Evolutionary conservation across 306 rosid genomes (phyloP).

Genomic region (Prunus padus): DNA sequence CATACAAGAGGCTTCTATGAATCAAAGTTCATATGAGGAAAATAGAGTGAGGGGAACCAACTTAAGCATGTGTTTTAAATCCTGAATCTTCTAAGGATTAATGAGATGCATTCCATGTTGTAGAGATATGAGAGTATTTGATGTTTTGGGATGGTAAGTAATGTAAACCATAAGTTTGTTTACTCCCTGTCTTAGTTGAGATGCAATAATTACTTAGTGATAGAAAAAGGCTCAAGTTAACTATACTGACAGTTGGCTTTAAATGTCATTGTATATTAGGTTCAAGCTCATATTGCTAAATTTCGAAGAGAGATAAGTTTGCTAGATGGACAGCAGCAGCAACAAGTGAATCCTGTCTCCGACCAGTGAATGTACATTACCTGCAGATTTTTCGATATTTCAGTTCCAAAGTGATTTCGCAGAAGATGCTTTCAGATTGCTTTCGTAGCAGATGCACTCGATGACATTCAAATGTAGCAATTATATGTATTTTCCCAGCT

Average conservation of each 20-base stretch:
- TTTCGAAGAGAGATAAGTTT: conserved; percentile 54
- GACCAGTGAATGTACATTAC: conserved; percentile 43
- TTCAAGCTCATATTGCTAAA: conserved; percentile 72
- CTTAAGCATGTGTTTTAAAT: neutral
- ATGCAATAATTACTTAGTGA: neutral
- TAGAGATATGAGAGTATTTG: neutral
- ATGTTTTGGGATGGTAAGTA: neutral
- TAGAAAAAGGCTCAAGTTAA: conserved; percentile 10
- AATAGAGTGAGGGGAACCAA: neutral
- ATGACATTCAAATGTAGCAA: neutral
- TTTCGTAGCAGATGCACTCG: conserved; percentile 11
- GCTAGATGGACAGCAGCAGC: conserved; percentile 52
- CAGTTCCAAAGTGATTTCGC: conserved; percentile 12
- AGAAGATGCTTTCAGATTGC: conserved; percentile 12
- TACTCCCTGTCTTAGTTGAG: neutral
- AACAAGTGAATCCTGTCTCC: conserved; percentile 44
- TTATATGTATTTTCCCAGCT: neutral
- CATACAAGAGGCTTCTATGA: neutral
- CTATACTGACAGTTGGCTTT: conserved; percentile 15
- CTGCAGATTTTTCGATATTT: conserved; percentile 18
- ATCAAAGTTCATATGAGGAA: neutral
- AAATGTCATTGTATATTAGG: conserved; percentile 33
- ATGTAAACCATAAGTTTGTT: neutral
- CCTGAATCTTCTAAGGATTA: neutral
- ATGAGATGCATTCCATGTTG: neutral